phyloP scores from a whole-genome alignment of 108 stramenopile species.

The Cylindrotheca closterium region DNA sequence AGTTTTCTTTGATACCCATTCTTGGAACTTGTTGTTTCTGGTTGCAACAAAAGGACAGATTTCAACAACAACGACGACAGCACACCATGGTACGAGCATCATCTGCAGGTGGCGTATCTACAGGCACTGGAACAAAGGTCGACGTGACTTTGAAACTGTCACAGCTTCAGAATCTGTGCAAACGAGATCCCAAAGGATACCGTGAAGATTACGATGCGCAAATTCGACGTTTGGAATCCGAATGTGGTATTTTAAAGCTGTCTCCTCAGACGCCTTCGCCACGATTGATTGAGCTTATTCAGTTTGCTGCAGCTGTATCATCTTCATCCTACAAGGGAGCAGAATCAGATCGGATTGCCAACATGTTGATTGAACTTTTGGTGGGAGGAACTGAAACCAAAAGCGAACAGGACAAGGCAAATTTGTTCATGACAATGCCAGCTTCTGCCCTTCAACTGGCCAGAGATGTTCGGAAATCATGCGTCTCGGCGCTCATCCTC shows the following conservation, averaged over 20 bases:
- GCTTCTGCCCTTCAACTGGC: conserved; percentile 72
- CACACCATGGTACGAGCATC: too few species aligned
- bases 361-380: conserved; percentile 77
- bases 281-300: conserved; percentile 81
- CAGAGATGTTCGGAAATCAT: conserved; percentile 83
- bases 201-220: conserved; percentile 93
- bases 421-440: conserved; percentile 27
- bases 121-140: conserved; percentile 56
- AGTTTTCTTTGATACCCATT: too few species aligned
- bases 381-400: conserved; percentile 42
- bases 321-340: conserved; percentile 74
- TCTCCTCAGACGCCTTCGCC: conserved; percentile 73
- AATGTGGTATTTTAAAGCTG: conserved; percentile 68
- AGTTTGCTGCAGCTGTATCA: conserved; percentile 87
- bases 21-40: too few species aligned
- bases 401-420: not conserved
- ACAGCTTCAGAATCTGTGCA: conserved; percentile 95
- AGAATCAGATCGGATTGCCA: conserved; percentile 75
- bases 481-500: conserved; percentile 88
- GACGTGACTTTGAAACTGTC: conserved; percentile 82
- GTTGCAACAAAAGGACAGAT: too few species aligned
- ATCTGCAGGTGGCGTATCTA: conserved; percentile 25
- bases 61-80: too few species aligned
- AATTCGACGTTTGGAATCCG: conserved; percentile 70
- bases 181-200: conserved; percentile 93